These are phyloP conservation scores for Stephania japonica DNA, from an alignment of 164 flowering plant genomes.

Conservation along the genomic window DNA sequence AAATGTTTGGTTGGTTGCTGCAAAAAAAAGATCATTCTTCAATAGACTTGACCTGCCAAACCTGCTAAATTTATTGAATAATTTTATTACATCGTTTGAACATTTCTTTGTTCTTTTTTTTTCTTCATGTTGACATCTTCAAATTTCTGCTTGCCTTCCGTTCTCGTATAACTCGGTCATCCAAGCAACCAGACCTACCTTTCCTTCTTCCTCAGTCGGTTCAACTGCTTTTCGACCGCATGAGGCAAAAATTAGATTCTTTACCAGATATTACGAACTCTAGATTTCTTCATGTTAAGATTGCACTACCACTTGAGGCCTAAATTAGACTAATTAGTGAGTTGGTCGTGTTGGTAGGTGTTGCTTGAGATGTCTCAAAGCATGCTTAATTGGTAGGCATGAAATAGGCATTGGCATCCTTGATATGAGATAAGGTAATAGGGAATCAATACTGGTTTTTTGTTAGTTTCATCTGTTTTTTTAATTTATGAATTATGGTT, in stretches of 20 bases:
- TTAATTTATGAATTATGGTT: too few relatives aligned
- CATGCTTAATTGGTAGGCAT: constrained; percentile 25
- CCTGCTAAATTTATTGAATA: too few relatives aligned
- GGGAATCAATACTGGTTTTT: too few relatives aligned
- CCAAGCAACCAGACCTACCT: constrained; percentile 32
- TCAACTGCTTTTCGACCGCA: constrained; percentile 25
- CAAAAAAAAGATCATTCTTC: background rate
- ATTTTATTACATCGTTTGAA: background rate
- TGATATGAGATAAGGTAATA: too few relatives aligned
- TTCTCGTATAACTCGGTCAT: constrained; percentile 37
- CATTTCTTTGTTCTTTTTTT: background rate
- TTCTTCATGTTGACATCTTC: background rate
- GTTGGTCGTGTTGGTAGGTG: too few relatives aligned
- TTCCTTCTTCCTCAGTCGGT: background rate
- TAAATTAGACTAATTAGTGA: too few relatives aligned
- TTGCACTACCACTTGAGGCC: too few relatives aligned
- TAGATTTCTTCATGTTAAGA: too few relatives aligned
- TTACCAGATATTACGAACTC: constrained; percentile 42
- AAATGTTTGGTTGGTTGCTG: background rate
- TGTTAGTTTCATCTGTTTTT: too few relatives aligned
- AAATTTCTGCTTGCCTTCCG: constrained; percentile 1
- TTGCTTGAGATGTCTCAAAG: constrained; percentile 27
- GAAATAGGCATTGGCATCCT: constrained; percentile 27
- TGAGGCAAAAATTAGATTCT: constrained; percentile 40
- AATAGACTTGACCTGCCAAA: background rate